Conservation (phyloP, 2,329 filamentous ascomycete species). For the Colletotrichum sp. region DNA sequence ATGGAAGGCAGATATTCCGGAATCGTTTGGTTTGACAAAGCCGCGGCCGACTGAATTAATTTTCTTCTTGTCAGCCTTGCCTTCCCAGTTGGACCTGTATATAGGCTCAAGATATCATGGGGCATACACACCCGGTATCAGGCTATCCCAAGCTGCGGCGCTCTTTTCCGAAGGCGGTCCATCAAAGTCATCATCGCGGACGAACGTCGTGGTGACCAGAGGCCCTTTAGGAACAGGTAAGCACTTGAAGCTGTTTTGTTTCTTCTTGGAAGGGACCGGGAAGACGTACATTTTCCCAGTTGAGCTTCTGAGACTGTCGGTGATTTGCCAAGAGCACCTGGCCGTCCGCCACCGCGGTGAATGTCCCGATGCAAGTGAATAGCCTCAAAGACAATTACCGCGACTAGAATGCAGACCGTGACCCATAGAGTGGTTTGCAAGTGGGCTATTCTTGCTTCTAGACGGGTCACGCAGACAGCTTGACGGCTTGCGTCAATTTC, state of each 20-base stretch:
- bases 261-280: fast-evolving
- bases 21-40: not conserved
- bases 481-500: not conserved
- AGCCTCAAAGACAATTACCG: not conserved
- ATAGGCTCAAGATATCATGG: fast-evolving
- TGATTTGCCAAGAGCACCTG: not conserved
- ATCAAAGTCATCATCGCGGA: not conserved
- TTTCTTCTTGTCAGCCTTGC: not conserved
- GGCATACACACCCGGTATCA: not conserved
- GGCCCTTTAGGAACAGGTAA: not conserved
- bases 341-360: not conserved
- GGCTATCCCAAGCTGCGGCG: not conserved
- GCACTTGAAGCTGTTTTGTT: not conserved
- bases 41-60: not conserved
- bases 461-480: not conserved
- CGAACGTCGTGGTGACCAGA: not conserved
- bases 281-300: not conserved
- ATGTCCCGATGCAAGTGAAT: not conserved
- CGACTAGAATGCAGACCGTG: not conserved
- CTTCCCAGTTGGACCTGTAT: not conserved
- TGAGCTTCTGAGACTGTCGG: not conserved
- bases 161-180: not conserved
- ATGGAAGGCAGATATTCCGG: not conserved
- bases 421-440: not conserved
- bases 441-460: not conserved